These are phyloP conservation scores for Cutaneotrichosporon cutaneum DNA, from an alignment of 1,284 basidiomycete species.

Conservation along the genomic window DNA sequence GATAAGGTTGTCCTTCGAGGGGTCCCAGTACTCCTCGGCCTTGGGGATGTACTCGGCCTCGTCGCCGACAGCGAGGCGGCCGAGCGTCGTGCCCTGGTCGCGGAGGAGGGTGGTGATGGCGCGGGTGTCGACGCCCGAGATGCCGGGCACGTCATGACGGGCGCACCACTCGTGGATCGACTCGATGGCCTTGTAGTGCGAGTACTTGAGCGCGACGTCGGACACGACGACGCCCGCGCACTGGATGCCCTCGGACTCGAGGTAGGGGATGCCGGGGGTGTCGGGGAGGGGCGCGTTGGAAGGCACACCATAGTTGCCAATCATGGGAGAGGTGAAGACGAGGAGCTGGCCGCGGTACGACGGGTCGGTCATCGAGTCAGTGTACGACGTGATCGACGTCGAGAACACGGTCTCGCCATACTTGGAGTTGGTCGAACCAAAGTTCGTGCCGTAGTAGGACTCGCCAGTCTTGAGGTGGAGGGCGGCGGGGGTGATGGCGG, in stretches of 20 bases:
- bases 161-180: constrained; percentile 91
- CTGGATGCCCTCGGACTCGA: constrained; percentile 87
- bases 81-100: constrained; percentile 95
- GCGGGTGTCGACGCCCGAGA: constrained; percentile 96
- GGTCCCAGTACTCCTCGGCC: constrained; percentile 82
- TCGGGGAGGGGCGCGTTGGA: constrained; percentile 73
- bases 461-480: constrained; percentile 93
- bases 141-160: constrained; percentile 83
- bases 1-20: constrained; percentile 86
- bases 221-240: constrained; percentile 91
- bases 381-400: constrained; percentile 98
- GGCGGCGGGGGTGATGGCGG: constrained; percentile 66
- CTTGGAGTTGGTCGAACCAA: constrained; percentile 82
- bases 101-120: constrained; percentile 91
- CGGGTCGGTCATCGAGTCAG: constrained; percentile 99
- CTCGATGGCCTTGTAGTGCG: constrained; percentile 91
- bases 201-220: constrained; percentile 91
- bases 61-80: constrained; percentile 78
- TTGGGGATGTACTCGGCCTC: constrained; percentile 67
- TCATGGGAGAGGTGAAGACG: constrained; percentile 96
- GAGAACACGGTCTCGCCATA: constrained; percentile 99
- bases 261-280: constrained; percentile 81
- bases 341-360: constrained; percentile 98
- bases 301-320: constrained; percentile 98
- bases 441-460: constrained; percentile 82